Percentiles rank a stretch among this genome's conserved stretches.
Conservation (phyloP, 2,329 filamentous ascomycete species). For the Neurospora sp. region DNA sequence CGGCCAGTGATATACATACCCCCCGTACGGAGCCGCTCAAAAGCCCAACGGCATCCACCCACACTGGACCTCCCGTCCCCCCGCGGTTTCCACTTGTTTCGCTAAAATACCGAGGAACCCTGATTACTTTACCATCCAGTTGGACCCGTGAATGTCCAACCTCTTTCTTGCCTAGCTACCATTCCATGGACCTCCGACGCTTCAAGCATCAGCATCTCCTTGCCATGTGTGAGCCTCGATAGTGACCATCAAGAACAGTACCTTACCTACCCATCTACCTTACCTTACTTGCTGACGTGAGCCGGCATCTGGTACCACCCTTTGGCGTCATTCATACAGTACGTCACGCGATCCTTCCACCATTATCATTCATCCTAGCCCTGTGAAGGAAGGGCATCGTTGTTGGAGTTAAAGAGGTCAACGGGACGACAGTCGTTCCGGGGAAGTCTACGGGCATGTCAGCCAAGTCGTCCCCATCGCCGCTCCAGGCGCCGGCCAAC, state of each 20-base stretch:
- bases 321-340: not conserved
- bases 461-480: conserved; percentile 21
- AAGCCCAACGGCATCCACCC: not conserved
- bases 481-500: conserved; percentile 17
- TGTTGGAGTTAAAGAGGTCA: not conserved
- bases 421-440: not conserved
- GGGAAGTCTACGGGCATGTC: conserved; percentile 15
- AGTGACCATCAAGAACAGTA: conserved; percentile 3
- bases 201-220: conserved; percentile 5
- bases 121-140: not conserved
- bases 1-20: not conserved
- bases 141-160: not conserved
- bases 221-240: conserved; percentile 20
- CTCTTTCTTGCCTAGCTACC: conserved; percentile 1
- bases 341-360: not conserved
- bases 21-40: not conserved
- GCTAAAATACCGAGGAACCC: not conserved
- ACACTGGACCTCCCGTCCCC: not conserved
- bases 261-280: not conserved
- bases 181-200: conserved; percentile 15
- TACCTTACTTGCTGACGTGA: not conserved
- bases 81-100: not conserved
- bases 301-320: not conserved
- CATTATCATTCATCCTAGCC: not conserved
- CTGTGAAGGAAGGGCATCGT: not conserved